These are phyloP conservation scores for Ophiostoma populinum DNA, from an alignment of 2,329 filamentous ascomycete genomes.

Conservation along the genomic window DNA sequence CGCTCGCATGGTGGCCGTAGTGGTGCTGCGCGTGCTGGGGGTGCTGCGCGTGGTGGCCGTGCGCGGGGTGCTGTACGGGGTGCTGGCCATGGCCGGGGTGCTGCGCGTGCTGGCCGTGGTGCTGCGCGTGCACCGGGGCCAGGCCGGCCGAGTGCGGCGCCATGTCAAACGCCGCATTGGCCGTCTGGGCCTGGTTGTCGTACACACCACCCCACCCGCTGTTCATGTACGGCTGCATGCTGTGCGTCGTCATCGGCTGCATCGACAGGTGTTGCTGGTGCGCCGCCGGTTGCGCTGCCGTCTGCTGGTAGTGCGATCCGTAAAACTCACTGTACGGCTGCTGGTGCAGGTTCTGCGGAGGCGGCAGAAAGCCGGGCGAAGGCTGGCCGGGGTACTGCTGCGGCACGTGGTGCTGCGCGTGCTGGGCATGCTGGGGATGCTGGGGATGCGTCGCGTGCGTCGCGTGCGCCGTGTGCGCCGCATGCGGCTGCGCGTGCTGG, in stretches of 20 bases:
- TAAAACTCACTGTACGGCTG: conserved; percentile 8
- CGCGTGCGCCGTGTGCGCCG: neutral
- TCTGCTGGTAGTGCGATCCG: conserved; percentile 7
- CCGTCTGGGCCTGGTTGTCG: conserved; percentile 3
- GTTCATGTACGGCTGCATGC: conserved; percentile 4
- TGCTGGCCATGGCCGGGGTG: conserved; percentile 1
- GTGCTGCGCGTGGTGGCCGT: neutral
- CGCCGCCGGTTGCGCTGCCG: conserved; percentile 2
- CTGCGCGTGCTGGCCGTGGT: conserved; percentile 4
- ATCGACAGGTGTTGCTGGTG: conserved; percentile 5
- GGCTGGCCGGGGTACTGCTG: conserved; percentile 5
- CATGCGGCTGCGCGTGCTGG: conserved; percentile 1
- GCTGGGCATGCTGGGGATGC: conserved; percentile 4
- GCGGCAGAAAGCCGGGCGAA: conserved; percentile 6
- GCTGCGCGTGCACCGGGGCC: conserved; percentile 4
- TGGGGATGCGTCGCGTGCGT: conserved; percentile 1
- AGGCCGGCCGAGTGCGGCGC: conserved; percentile 3
- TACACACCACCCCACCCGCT: conserved; percentile 9
- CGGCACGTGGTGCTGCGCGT: conserved; percentile 2
- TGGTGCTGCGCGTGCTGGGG: conserved; percentile 5
- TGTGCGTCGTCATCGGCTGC: conserved; percentile 4
- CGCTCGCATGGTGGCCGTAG: conserved; percentile 2
- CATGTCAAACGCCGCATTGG: conserved; percentile 6
- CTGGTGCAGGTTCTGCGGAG: conserved; percentile 4
- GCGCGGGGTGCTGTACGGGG: neutral